Base-by-base conservation (phyloP, 495 filamentous ascomycete genomes). In the Echria macrotheca region DNA sequence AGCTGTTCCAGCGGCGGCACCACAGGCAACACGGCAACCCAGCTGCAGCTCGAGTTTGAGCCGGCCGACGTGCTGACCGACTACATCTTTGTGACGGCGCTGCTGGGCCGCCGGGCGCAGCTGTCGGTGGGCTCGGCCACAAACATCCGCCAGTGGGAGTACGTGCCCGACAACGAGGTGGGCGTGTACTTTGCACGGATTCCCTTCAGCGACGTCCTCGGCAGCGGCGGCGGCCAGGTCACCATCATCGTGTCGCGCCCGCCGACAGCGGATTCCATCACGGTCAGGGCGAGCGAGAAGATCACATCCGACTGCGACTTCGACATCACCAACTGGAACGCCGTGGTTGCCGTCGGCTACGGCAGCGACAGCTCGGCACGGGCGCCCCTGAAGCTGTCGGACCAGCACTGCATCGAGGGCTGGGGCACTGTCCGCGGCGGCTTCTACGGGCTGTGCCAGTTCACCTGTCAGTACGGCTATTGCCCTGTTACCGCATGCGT, bases 191-290 rank as follows among this genome's bases (percentile, higher is more conserved):
- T n/a, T n/a, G n/a, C n/a, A n/a, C n/a, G n/a, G n/a, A n/a, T n/a
- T n/a, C n/a, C n/a, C n/a, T 67, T 77, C 50, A 45, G 47, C 41
- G 43, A 39, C 50, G 62, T 67, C 0, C 75, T 78, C 52, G 55
- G 68, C 36, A 67, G 67, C 0, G 81, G 81, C 0, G 56, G 61
- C 15, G 76, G 80, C 3, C 70, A 58, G 17, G 64, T 83, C 28
- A 69, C 60, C 1, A 49, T 81, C 28, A 5, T 23, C 14, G 17
- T 33, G 19, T 29, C 5, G 12, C 5, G 4, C 14, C 33, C 9
- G 35, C 24, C 46, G 15, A 7, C 22, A 15, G 17, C 24, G 29
- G 42, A 10, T 7, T 14, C 42, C 17, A 19, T 21, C 12, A 25
- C 11, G 3, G 14, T 4, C 25, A 29, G 42, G 28, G 14, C 12